These are phyloP conservation scores for Euryodendron excelsum DNA, from an alignment of 148 eudicot genomes.

Conservation along the genomic window DNA sequence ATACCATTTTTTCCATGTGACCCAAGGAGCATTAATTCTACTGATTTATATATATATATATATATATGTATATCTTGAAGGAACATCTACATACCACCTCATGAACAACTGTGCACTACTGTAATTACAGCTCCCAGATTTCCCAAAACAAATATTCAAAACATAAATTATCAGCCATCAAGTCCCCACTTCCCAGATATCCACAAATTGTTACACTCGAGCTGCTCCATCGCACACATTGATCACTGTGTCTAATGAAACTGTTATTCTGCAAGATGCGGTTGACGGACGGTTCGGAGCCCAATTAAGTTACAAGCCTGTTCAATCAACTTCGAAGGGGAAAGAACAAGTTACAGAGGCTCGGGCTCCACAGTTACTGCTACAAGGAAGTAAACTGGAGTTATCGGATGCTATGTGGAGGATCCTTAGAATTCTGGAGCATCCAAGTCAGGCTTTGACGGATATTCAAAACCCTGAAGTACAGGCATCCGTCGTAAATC, in stretches of 20 bases:
- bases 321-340: background rate
- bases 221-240: background rate
- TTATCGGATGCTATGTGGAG: background rate
- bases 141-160: too few relatives aligned
- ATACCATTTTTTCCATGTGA: background rate
- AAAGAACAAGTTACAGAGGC: constrained; percentile 4
- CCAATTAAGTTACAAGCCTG: background rate
- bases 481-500: constrained; percentile 85
- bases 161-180: background rate
- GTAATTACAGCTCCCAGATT: too few relatives aligned
- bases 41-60: too few relatives aligned
- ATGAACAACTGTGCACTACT: too few relatives aligned
- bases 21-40: background rate
- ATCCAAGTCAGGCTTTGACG: constrained; percentile 79
- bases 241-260: background rate
- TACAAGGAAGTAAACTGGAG: background rate
- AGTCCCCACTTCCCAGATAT: background rate
- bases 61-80: too few relatives aligned
- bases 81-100: too few relatives aligned
- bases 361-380: constrained; percentile 16
- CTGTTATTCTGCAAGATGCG: background rate
- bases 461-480: constrained; percentile 91
- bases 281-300: background rate
- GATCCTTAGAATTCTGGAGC: constrained; percentile 48
- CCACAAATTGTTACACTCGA: background rate